phyloP scores from a whole-genome alignment of 2,329 filamentous ascomycete species.

The Myriangium duriaei region DNA sequence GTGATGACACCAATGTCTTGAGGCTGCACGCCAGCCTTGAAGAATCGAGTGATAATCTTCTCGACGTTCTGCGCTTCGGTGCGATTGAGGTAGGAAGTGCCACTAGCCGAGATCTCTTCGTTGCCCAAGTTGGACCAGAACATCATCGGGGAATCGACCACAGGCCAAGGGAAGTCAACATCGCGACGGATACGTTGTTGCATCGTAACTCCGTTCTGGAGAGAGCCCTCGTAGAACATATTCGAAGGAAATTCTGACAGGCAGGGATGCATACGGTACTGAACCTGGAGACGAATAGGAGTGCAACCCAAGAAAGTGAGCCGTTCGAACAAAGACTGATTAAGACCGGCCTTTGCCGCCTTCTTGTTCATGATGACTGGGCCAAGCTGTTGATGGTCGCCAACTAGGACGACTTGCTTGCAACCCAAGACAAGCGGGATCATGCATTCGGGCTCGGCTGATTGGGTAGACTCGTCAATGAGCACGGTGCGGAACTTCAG shows the following conservation, averaged over 20 bases:
- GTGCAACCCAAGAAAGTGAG: slow-evolving; percentile 82
- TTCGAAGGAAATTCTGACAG: slow-evolving; percentile 95
- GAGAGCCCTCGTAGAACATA: slow-evolving; percentile 97
- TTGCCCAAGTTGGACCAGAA: slow-evolving; percentile 98
- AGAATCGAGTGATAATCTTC: slow-evolving; percentile 96
- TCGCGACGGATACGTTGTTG: slow-evolving; percentile 79
- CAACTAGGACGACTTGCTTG: slow-evolving; percentile 97
- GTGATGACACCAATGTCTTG: slow-evolving; percentile 94
- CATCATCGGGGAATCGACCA: slow-evolving; percentile 94
- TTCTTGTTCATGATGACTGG: slow-evolving; percentile 99
- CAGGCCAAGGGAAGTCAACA: slow-evolving; percentile 96
- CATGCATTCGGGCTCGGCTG: slow-evolving; percentile 97
- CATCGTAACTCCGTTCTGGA: slow-evolving; percentile 92
- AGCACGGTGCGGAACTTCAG: slow-evolving; percentile 97
- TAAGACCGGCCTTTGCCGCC: slow-evolving; percentile 90
- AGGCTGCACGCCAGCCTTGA: slow-evolving; percentile 95
- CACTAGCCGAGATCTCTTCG: slow-evolving; percentile 94
- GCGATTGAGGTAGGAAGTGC: slow-evolving; percentile 94
- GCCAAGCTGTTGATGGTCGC: slow-evolving; percentile 94
- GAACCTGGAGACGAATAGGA: slow-evolving; percentile 87
- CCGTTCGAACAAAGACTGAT: slow-evolving; percentile 97
- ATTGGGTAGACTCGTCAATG: slow-evolving; percentile 97
- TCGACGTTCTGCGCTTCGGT: slow-evolving; percentile 96
- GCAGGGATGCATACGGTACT: slow-evolving; percentile 98
- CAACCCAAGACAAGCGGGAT: slow-evolving; percentile 93